Conservation (phyloP, 441 rosid genomes). For the Kokia cookei region DNA sequence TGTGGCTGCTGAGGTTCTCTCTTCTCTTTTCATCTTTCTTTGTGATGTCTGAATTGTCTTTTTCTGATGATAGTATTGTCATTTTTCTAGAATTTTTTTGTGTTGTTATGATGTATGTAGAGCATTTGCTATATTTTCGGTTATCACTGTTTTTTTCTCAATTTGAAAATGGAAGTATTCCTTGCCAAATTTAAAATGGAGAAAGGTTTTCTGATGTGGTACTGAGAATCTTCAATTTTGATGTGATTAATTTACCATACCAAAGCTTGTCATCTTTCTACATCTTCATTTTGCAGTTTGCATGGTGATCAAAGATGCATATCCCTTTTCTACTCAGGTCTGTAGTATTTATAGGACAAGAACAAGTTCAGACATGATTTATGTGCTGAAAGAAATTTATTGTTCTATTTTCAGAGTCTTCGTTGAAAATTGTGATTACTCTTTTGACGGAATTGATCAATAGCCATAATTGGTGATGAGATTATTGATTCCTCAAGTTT, state of each 20-base stretch:
- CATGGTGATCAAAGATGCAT: not conserved
- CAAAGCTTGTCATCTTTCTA: not conserved
- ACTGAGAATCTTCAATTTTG: not conserved
- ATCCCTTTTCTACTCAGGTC: not conserved
- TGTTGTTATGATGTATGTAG: not conserved
- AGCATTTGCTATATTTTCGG: not conserved
- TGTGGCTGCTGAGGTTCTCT: slow-evolving; percentile 53
- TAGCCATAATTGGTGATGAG: not conserved
- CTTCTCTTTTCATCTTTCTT: slow-evolving; percentile 12
- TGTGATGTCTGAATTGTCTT: not conserved
- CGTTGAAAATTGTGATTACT: not conserved
- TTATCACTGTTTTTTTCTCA: too few species aligned
- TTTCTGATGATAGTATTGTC: not conserved
- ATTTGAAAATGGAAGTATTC: not conserved
- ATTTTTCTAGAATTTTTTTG: not conserved
- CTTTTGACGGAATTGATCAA: not conserved
- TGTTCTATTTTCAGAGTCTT: not conserved
- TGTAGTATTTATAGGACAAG: not conserved
- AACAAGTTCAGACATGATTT: not conserved
- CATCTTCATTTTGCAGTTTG: not conserved
- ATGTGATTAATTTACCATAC: not conserved
- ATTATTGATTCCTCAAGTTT: not conserved
- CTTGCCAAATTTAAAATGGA: not conserved
- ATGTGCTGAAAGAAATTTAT: not conserved
- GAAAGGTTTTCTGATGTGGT: not conserved